These are phyloP conservation scores for Pseudomassariella vexata DNA, from an alignment of 2,329 filamentous ascomycete species.

Conservation along the genomic window DNA sequence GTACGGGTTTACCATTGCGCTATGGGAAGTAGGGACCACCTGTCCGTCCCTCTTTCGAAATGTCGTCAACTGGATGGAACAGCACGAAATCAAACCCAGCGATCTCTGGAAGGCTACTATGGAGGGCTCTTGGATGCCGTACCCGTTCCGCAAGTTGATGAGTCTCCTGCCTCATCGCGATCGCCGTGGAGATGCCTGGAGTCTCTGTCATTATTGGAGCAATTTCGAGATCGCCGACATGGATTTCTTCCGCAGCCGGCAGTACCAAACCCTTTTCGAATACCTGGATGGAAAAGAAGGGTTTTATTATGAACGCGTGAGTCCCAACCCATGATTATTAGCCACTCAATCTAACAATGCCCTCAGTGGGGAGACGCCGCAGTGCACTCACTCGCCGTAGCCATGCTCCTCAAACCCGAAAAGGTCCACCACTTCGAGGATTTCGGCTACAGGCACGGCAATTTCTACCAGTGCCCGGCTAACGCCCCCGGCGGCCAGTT, in stretches of 20 bases:
- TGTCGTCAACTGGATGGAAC: constrained; percentile 33
- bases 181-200: constrained; percentile 33
- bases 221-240: constrained; percentile 41
- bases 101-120: constrained; percentile 34
- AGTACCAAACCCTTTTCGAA: constrained; percentile 33
- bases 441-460: constrained; percentile 34
- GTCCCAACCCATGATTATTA: too few relatives aligned
- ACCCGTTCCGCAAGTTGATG: constrained; percentile 30
- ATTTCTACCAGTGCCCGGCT: constrained; percentile 24
- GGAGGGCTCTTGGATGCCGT: constrained; percentile 32
- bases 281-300: constrained; percentile 33
- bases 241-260: constrained; percentile 33
- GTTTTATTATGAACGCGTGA: constrained; percentile 36
- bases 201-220: constrained; percentile 39
- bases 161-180: constrained; percentile 30
- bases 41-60: constrained; percentile 35
- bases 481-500: constrained; percentile 31
- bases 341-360: background rate
- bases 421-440: constrained; percentile 39
- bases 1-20: constrained; percentile 37
- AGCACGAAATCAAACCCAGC: constrained; percentile 25
- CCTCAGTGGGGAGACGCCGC: constrained; percentile 36
- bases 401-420: constrained; percentile 31
- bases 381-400: constrained; percentile 35
- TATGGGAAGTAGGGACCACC: constrained; percentile 34